Evolutionary conservation across 768 basidiomycete species (phyloP).

Genomic region (Rickenella mellea): DNA sequence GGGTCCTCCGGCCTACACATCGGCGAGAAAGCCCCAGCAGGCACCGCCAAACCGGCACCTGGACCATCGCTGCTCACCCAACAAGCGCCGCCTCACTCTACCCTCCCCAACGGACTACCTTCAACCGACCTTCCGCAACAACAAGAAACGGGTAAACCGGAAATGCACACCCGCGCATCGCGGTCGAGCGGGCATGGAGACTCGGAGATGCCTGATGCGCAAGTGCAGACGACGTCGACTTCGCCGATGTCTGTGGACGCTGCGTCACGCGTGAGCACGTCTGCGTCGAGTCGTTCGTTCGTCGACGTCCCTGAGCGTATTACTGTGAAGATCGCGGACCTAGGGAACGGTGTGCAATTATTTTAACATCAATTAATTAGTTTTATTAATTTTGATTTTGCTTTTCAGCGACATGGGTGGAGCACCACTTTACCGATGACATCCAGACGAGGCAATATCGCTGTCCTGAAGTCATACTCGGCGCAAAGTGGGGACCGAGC

Average conservation of each 20-base stretch:
- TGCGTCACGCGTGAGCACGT: background rate
- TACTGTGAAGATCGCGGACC: conserved; percentile 97
- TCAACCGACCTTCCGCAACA: no score
- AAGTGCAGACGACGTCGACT: conserved; percentile 9
- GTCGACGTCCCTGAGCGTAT: conserved; percentile 52
- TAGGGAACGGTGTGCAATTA: conserved; percentile 73
- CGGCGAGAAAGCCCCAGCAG: conserved; percentile 27
- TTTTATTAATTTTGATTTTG: conserved; percentile 1
- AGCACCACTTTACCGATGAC: conserved; percentile 98
- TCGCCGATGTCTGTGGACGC: conserved; percentile 21
- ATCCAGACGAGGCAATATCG: conserved; percentile 97
- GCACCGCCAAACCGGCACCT: conserved; percentile 24
- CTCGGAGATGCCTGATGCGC: conserved; percentile 8
- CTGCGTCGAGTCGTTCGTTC: conserved; percentile 3
- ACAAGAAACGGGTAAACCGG: conserved; percentile 11
- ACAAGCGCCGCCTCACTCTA: conserved; percentile 37
- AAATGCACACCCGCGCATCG: conserved; percentile 14
- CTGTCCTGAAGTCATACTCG: conserved; percentile 94
- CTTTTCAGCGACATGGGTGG: conserved; percentile 66
- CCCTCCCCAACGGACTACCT: conserved; percentile 11
- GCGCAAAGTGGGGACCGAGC: conserved; percentile 90
- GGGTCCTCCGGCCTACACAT: conserved; percentile 20
- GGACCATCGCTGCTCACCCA: conserved; percentile 73
- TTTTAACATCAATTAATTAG: conserved; percentile 2
- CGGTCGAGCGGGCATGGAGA: conserved; percentile 17